Conservation (phyloP, 169 alveolate species). For the Plasmodium vivax region DNA sequence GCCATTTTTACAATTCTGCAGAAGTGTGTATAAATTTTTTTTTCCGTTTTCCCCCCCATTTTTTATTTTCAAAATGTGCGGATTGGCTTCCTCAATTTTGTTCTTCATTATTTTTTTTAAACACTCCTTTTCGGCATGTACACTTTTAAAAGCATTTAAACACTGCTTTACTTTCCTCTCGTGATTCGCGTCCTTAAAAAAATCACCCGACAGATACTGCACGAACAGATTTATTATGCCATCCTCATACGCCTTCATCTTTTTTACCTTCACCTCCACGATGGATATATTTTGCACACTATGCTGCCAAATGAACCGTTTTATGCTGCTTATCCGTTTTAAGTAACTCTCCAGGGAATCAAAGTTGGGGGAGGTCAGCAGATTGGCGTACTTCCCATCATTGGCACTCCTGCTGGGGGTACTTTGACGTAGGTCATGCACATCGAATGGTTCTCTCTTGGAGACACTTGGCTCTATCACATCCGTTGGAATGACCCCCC, state of each 20-base stretch:
- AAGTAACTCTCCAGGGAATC: slow-evolving; percentile 1
- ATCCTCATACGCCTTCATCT: slow-evolving; percentile 11
- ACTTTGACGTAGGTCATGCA: neutral
- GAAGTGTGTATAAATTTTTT: slow-evolving; percentile 5
- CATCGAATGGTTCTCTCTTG: neutral
- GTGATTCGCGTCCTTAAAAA: slow-evolving; percentile 30
- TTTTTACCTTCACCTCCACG: slow-evolving; percentile 4
- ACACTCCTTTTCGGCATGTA: slow-evolving; percentile 47
- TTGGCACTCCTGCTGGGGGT: neutral
- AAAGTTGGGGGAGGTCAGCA: neutral
- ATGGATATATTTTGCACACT: slow-evolving; percentile 45
- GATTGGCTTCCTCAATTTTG: slow-evolving; percentile 15
- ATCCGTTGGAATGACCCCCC: neutral
- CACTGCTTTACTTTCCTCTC: slow-evolving; percentile 31
- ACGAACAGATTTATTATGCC: slow-evolving; percentile 9
- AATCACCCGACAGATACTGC: slow-evolving; percentile 14
- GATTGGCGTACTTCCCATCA: neutral
- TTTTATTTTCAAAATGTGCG: slow-evolving; percentile 25
- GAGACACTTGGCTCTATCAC: neutral
- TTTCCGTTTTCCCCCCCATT: slow-evolving; percentile 3
- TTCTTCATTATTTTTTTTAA: slow-evolving; percentile 21
- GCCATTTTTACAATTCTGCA: slow-evolving; percentile 50
- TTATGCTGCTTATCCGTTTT: slow-evolving; percentile 13
- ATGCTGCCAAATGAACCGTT: slow-evolving; percentile 3
- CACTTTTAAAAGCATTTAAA: slow-evolving; percentile 17